phyloP scores from a whole-genome alignment of 768 basidiomycete genomes.

The Boletales sp. region DNA sequence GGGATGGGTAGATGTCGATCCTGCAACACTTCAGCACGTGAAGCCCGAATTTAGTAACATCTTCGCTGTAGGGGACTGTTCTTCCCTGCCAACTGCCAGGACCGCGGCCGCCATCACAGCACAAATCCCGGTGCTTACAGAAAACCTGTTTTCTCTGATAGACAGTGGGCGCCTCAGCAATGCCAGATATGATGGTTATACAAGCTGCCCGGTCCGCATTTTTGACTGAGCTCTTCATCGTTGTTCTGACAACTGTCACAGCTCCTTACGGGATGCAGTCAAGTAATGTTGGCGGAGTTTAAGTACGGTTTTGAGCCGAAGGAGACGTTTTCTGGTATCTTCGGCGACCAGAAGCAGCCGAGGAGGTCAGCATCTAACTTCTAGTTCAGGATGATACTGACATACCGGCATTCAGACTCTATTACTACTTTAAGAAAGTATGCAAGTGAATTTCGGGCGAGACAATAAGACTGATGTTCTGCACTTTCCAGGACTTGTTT shows the following conservation, averaged over 20 bases:
- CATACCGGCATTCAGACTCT: slow-evolving; percentile 33
- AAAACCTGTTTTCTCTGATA: slow-evolving; percentile 79
- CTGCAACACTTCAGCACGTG: slow-evolving; percentile 74
- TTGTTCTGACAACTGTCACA: slow-evolving; percentile 24
- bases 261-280: slow-evolving; percentile 81
- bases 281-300: slow-evolving; percentile 89
- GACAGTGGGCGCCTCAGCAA: slow-evolving; percentile 65
- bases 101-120: slow-evolving; percentile 92
- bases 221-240: neutral
- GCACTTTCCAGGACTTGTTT: slow-evolving; percentile 25
- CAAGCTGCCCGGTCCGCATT: slow-evolving; percentile 74
- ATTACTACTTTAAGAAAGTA: slow-evolving; percentile 81
- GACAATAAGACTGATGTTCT: neutral
- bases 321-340: slow-evolving; percentile 69
- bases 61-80: slow-evolving; percentile 88
- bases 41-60: slow-evolving; percentile 80
- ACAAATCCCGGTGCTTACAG: slow-evolving; percentile 86
- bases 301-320: slow-evolving; percentile 87
- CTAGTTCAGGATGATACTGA: neutral
- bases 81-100: slow-evolving; percentile 90
- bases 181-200: slow-evolving; percentile 85
- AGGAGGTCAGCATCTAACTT: slow-evolving; percentile 49
- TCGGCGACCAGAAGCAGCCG: slow-evolving; percentile 75
- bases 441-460: neutral
- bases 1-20: slow-evolving; percentile 90